A percentile compares a stretch with the other conserved stretches of the same genome.
Conservation (phyloP, 2,329 filamentous ascomycete genomes). For the Lithohypha guttulata region DNA sequence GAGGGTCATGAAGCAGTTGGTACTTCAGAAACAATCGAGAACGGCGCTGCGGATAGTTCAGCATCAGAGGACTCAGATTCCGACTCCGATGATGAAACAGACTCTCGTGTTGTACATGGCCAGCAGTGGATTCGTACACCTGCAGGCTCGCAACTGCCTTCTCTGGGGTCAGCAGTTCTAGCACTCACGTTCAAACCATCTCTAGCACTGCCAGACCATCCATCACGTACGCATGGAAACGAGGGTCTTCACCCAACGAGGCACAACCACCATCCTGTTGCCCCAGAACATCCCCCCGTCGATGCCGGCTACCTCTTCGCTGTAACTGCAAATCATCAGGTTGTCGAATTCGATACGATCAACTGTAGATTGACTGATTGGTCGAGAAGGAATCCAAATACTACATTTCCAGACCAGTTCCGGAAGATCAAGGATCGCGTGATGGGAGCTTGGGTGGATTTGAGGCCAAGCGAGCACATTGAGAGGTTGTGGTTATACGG, state of each 20-base stretch:
- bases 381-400: conserved; percentile 73
- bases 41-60: conserved; percentile 15
- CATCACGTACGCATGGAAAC: conserved; percentile 15
- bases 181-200: conserved; percentile 55
- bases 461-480: conserved; percentile 27
- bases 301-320: conserved; percentile 45
- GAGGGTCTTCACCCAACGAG: conserved; percentile 39
- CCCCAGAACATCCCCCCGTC: conserved; percentile 44
- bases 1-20: conserved; percentile 47
- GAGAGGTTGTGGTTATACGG: conserved; percentile 80
- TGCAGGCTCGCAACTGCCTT: conserved; percentile 56
- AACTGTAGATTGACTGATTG: conserved; percentile 69
- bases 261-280: conserved; percentile 42
- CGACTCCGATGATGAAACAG: conserved; percentile 39
- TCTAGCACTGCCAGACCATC: conserved; percentile 21
- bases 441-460: conserved; percentile 62
- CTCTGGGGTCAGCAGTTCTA: conserved; percentile 53
- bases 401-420: conserved; percentile 63
- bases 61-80: conserved; percentile 13
- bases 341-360: conserved; percentile 71
- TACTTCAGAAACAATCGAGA: conserved; percentile 27
- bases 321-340: conserved; percentile 53
- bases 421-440: conserved; percentile 64
- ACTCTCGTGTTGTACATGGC: conserved; percentile 41
- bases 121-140: conserved; percentile 69